Conservation (phyloP, 257 asterid species). For the Gentiana dahurica region DNA sequence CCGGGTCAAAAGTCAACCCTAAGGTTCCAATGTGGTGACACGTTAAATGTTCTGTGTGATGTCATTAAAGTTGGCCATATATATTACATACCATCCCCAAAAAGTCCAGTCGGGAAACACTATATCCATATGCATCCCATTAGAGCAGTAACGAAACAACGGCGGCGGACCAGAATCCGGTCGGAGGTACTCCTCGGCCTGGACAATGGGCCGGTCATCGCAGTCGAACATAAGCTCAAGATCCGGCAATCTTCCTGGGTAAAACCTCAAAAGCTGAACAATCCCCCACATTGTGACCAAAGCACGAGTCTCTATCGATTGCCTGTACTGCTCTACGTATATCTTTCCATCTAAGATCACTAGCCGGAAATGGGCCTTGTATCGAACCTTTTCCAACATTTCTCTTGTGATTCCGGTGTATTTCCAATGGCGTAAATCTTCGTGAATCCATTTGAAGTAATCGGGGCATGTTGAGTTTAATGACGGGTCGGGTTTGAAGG, state of each 20-base stretch:
- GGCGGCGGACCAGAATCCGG: constrained; percentile 41
- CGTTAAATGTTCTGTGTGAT: constrained; percentile 17
- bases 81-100: constrained; percentile 86
- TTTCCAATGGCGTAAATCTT: constrained; percentile 73
- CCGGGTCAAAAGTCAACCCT: constrained; percentile 22
- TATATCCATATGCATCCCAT: constrained; percentile 43
- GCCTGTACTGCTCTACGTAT: constrained; percentile 38
- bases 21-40: constrained; percentile 45
- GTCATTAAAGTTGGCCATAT: constrained; percentile 6
- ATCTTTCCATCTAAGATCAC: constrained; percentile 43
- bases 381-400: constrained; percentile 40
- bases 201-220: constrained; percentile 49
- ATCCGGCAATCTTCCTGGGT: constrained; percentile 61
- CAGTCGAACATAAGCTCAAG: constrained; percentile 61
- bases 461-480: constrained; percentile 36
- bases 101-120: constrained; percentile 92
- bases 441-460: constrained; percentile 81
- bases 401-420: constrained; percentile 44
- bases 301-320: constrained; percentile 67
- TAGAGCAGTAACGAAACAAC: constrained; percentile 60
- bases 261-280: constrained; percentile 68
- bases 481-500: constrained; percentile 1
- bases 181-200: constrained; percentile 18
- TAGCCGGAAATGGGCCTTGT: constrained; percentile 42
- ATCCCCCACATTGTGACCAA: constrained; percentile 72